Evolutionary conservation across 306 rosid genomes (phyloP), one percentile per base, ranked within the genome.

Genomic region (Glycyrrhiza uralensis): DNA sequence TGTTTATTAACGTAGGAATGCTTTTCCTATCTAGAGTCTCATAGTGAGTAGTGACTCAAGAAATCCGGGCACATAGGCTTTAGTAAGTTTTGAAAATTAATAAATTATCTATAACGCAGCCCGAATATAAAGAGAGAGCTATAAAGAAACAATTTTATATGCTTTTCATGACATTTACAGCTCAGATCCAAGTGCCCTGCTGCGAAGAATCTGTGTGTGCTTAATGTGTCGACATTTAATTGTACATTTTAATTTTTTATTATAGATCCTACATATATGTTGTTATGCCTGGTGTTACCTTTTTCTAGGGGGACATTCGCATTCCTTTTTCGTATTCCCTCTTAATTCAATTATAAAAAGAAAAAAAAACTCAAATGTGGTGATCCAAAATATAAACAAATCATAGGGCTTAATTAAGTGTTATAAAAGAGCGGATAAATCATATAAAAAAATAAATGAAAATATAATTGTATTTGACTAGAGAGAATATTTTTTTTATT

Each of bases 151-250:
- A 9, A 32, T 47, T 50, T 47, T 79, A 35, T 46, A 47, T 73
- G 64, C 69, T 73, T 75, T 72, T 66, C 7, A 56, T 57, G 55
- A 73, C 44, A 56, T 65, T 58, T 79, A 66, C 79, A 73, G 47
- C 76, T 66, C 76, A 58, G 64, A 36, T 46, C 26, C 51, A 39
- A 66, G 57, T 75, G 51, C 19, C n/a, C n/a, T n/a, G 17, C 51
- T 23, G n/a, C 51, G 41, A 41, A 60, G 51, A 59, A 60, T 46
- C 69, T 46, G 28, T 42, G 8, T 56, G 14, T 5, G 20, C 26
- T 35, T 35, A n/a, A n/a, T 69, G 13, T 41, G 56, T 55, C 30
- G 3, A 55, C 66, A 26, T 54, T 23, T 38, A 15, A 24, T 36
- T 69, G 12, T 19, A 22, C 32, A 69, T 18, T 51, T 45, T 56